These are phyloP conservation scores for Cercospora beticola DNA, from an alignment of 2,329 filamentous ascomycete species.

Conservation along the genomic window DNA sequence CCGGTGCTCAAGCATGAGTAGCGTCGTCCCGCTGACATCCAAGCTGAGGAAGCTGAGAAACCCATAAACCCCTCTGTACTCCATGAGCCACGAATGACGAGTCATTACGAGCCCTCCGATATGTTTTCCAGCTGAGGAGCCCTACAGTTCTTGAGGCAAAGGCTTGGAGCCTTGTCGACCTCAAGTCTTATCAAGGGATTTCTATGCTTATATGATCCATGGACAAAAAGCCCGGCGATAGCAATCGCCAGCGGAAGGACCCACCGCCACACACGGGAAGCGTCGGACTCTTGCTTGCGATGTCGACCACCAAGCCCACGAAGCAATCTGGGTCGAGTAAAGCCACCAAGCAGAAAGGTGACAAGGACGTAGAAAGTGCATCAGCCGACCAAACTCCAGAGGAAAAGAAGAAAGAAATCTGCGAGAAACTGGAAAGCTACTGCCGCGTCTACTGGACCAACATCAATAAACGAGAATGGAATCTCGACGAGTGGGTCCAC, in stretches of 20 bases:
- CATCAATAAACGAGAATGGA: constrained; percentile 1
- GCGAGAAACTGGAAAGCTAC: neutral
- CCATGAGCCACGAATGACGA: neutral
- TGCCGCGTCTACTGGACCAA: neutral
- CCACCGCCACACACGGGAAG: constrained; percentile 1
- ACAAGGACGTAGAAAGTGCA: neutral
- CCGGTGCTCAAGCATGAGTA: neutral
- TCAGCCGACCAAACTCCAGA: neutral
- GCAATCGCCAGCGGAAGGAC: neutral
- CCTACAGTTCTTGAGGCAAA: neutral
- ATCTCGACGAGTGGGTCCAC: neutral
- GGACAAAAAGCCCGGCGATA: neutral
- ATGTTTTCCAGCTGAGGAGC: neutral
- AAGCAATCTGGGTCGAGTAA: neutral
- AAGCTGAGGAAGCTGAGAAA: neutral
- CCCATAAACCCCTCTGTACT: neutral
- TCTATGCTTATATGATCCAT: neutral
- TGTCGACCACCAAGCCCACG: neutral
- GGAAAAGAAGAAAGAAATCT: neutral
- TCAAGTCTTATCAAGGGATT: neutral
- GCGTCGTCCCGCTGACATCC: neutral
- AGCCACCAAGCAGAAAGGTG: neutral
- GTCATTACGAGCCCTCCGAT: neutral
- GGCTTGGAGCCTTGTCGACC: neutral
- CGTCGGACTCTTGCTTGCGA: neutral